Evolutionary conservation across 352 stramenopile species (phyloP).

Genomic region (Phytophthora podocarpi): DNA sequence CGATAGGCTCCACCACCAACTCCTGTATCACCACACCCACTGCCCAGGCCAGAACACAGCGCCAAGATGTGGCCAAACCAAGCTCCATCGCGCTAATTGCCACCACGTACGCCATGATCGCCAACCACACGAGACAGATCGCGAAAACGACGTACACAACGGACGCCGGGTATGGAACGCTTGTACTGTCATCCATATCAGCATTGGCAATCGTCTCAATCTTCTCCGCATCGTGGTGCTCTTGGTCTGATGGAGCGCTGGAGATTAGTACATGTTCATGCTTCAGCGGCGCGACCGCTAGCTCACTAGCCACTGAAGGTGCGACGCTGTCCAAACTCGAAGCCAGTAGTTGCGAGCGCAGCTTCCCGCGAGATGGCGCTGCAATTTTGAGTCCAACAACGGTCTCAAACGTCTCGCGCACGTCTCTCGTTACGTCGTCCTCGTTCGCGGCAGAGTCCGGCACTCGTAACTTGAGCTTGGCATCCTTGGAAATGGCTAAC

Average conservation of each 20-base stretch:
- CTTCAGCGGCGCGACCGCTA: constrained; percentile 34
- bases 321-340: constrained; percentile 62
- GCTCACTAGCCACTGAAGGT: constrained; percentile 51
- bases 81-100: constrained; percentile 52
- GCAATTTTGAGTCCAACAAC: constrained; percentile 77
- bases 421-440: constrained; percentile 26
- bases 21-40: constrained; percentile 55
- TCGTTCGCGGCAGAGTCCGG: constrained; percentile 8
- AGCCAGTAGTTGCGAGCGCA: constrained; percentile 63
- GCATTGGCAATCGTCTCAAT: not conserved
- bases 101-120: constrained; percentile 47
- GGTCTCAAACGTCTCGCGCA: constrained; percentile 69
- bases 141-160: constrained; percentile 63
- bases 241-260: not conserved
- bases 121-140: constrained; percentile 48
- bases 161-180: constrained; percentile 70
- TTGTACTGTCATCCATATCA: constrained; percentile 14
- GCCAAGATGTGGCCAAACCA: constrained; percentile 52
- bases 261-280: constrained; percentile 18
- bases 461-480: constrained; percentile 73
- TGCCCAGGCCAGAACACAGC: constrained; percentile 55
- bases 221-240: not conserved
- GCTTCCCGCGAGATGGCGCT: constrained; percentile 64
- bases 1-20: constrained; percentile 50
- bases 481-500: constrained; percentile 63